Conservation (phyloP, 345 rosid genomes). For the Firmiana major region DNA sequence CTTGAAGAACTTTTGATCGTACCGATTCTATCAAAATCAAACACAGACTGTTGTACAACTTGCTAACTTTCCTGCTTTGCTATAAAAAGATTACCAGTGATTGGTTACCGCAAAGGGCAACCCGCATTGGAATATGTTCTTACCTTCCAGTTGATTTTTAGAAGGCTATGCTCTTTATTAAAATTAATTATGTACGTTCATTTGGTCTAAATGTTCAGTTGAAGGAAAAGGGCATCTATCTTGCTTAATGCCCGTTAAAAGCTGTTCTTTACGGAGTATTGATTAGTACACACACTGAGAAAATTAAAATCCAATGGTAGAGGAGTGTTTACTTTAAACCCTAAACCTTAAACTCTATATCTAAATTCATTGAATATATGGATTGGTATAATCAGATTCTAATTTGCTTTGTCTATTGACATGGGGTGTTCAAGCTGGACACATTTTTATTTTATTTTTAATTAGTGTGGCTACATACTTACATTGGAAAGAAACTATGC, state of each 20-base stretch:
- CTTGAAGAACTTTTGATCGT: too few relatives aligned
- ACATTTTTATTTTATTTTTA: neutral
- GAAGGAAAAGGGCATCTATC: conserved; percentile 2
- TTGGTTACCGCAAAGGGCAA: conserved; percentile 13
- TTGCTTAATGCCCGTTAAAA: neutral
- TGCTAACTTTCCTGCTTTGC: neutral
- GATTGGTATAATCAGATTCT: neutral
- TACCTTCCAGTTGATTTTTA: neutral
- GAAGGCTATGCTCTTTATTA: neutral
- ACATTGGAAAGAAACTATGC: neutral
- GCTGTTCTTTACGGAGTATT: neutral
- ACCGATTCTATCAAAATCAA: conserved; percentile 10
- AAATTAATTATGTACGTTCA: neutral
- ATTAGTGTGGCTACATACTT: neutral
- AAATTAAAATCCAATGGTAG: neutral
- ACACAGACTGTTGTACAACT: neutral
- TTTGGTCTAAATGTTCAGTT: conserved; percentile 1
- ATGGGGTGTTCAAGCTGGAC: neutral
- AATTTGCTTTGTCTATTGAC: neutral
- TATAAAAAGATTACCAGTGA: neutral
- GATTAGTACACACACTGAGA: neutral
- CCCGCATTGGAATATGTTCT: conserved; percentile 2
- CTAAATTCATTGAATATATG: neutral
- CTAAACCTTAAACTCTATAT: too few relatives aligned
- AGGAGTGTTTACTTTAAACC: neutral